Evolutionary conservation across 2,329 filamentous ascomycete species (phyloP), one percentile per base, ranked within the genome.

Genomic region (Thelonectria rubi): DNA sequence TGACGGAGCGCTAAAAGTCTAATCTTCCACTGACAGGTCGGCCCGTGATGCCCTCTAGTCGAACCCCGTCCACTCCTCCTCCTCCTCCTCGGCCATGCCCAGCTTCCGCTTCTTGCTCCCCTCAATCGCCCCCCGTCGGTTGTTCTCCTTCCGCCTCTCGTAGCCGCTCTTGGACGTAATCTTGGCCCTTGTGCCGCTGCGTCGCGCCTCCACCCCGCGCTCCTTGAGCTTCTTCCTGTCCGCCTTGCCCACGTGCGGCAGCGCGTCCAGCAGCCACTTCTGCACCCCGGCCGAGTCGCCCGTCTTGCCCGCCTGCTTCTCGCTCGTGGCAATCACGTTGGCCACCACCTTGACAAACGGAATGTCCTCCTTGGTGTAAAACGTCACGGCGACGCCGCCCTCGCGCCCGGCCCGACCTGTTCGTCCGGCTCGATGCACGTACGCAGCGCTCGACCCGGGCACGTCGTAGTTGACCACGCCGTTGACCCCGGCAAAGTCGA

Each of bases 401-500:
- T 91, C 88, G 21, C 94, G 86, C 0, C 95, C 95, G 0, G 94
- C 95, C 20, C 95, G 86, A 0, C 94, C 95, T 0, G 95, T 98
- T 48, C 95, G 87, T 0, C 95, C 95, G 0, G 95, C 93, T 11
- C 95, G 91, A 78, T 99, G 95, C 7, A 99, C 91, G 74, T 99
- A 99, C 1, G 88, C 88, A 0, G 94, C 94, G 5, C 91, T 91
- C 0, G 91, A 94, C n/a, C 90, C 92, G 0, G 95, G 95, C 9
- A 97, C 93, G 76, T 99, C 95, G 79, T 97, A 99, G 78, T 98
- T 99, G 53, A 99, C 91, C 0, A 99, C 94, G 47, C 94, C 93
- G 72, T 97, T 97, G 65, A 99, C 89, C 51, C 95, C 95, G 9
- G 91, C 88, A 80, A 99, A 97, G 77, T 99, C 95, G 42, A 99